These are phyloP conservation scores for Capillidium heterosporum DNA, from an alignment of 371 early-diverging fungal genomes.

Conservation along the genomic window DNA sequence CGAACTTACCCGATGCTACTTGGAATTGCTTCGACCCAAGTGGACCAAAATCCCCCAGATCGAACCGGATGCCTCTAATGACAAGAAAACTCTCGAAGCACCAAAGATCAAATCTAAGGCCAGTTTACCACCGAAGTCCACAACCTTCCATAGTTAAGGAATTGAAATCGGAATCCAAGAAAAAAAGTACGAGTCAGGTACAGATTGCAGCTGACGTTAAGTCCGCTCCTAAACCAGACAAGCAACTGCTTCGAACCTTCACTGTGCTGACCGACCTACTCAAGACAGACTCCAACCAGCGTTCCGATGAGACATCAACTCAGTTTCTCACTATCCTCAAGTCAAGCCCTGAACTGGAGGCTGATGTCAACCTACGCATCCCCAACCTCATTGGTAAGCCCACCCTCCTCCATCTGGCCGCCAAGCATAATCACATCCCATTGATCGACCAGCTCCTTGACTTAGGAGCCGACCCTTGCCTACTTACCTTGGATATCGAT, in stretches of 20 bases:
- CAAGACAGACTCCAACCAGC: conserved; percentile 10
- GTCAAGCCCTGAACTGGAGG: conserved; percentile 2
- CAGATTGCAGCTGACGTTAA: background rate
- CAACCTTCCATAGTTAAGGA: conserved; percentile 1
- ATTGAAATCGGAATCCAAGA: conserved; percentile 14
- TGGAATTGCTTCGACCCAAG: conserved; percentile 5
- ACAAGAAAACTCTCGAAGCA: conserved; percentile 12
- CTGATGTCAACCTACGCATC: background rate
- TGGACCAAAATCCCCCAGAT: background rate
- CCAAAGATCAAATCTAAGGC: too few species aligned
- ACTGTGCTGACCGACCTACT: conserved; percentile 9
- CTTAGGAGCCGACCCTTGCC: conserved; percentile 38
- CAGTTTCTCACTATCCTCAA: background rate
- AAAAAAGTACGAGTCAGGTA: conserved; percentile 6
- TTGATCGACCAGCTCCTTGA: conserved; percentile 38
- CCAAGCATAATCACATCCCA: conserved; percentile 26
- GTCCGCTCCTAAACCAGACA: background rate
- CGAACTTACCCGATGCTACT: conserved; percentile 31
- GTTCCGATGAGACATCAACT: background rate
- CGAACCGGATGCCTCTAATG: conserved; percentile 7
- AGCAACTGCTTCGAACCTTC: conserved; percentile 6
- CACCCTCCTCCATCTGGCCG: conserved; percentile 50
- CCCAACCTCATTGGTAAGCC: conserved; percentile 16
- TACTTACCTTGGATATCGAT: conserved; percentile 12
- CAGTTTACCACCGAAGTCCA: too few species aligned